Percentiles rank a stretch among this genome's conserved stretches.
phyloP scores from a whole-genome alignment of 306 rosid species.

The Hippophae gyantsensis region DNA sequence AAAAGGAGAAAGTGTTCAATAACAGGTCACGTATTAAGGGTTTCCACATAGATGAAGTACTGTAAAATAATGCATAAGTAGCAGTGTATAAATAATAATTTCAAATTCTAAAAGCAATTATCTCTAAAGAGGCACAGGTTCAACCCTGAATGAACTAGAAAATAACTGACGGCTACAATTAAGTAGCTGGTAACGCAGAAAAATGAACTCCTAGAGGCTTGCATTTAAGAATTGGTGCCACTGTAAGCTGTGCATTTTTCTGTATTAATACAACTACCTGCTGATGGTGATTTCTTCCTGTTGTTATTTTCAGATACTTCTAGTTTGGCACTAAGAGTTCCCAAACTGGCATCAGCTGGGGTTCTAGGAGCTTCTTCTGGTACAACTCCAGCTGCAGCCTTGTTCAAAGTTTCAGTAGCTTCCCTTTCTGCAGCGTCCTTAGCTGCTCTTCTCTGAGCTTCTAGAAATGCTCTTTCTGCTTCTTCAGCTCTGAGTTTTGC shows the following conservation, averaged over 20 bases:
- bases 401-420: conserved; percentile 30
- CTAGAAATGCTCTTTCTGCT: conserved; percentile 57
- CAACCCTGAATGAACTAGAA: too few relatives aligned
- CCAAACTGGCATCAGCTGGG: conserved; percentile 19
- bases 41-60: too few relatives aligned
- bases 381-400: conserved; percentile 24
- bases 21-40: too few relatives aligned
- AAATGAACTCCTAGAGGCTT: background rate
- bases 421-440: conserved; percentile 42
- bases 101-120: too few relatives aligned
- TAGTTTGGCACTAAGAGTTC: conserved; percentile 26
- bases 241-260: background rate
- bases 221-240: background rate
- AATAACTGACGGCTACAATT: too few relatives aligned
- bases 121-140: too few relatives aligned
- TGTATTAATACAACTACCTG: conserved; percentile 16
- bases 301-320: conserved; percentile 18
- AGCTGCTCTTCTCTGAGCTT: conserved; percentile 58
- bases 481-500: conserved; percentile 67
- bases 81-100: too few relatives aligned
- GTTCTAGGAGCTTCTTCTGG: conserved; percentile 24
- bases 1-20: too few relatives aligned
- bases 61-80: too few relatives aligned
- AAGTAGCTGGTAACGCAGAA: too few relatives aligned
- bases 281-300: conserved; percentile 11